These are phyloP conservation scores for Pulveroboletus ravenelii DNA, from an alignment of 768 basidiomycete genomes.

Conservation along the genomic window DNA sequence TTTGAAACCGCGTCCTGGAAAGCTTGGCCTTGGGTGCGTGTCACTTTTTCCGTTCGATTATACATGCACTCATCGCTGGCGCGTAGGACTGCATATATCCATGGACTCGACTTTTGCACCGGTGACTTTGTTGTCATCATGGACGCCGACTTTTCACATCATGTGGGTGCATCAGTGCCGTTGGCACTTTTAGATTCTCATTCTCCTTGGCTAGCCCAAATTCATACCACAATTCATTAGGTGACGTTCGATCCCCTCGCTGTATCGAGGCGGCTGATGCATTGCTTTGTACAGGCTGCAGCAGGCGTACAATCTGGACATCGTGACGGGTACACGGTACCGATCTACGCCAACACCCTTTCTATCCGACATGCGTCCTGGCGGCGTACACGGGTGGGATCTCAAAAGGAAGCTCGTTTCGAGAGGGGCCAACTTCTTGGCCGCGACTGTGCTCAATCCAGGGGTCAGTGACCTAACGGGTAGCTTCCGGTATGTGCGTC, in stretches of 20 bases:
- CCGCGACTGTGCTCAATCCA: conserved; percentile 77
- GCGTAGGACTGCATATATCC: conserved; percentile 83
- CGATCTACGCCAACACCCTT: conserved; percentile 55
- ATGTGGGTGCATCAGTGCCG: conserved; percentile 49
- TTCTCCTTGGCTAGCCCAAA: conserved; percentile 60
- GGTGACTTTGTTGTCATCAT: conserved; percentile 96
- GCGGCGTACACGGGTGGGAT: conserved; percentile 92
- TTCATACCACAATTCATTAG: conserved; percentile 91
- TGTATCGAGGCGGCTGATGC: conserved; percentile 1
- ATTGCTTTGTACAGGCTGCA: conserved; percentile 51
- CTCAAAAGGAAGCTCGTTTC: conserved; percentile 84
- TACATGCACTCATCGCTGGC: background rate
- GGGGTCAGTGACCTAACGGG: conserved; percentile 90
- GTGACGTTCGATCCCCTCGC: conserved; percentile 33
- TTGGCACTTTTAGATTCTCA: conserved; percentile 1
- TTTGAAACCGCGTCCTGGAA: conserved; percentile 82
- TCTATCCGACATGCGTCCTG: conserved; percentile 57
- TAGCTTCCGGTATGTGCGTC: conserved; percentile 65
- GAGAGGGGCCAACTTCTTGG: conserved; percentile 86
- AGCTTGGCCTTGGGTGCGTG: conserved; percentile 81
- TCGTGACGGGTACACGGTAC: conserved; percentile 92
- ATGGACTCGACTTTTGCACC: conserved; percentile 83
- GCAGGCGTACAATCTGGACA: conserved; percentile 82
- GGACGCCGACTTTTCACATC: conserved; percentile 96
- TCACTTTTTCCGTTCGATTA: background rate